Evolutionary conservation across 257 asterid species (phyloP).

Genomic region (Rauvolfia tetraphylla): DNA sequence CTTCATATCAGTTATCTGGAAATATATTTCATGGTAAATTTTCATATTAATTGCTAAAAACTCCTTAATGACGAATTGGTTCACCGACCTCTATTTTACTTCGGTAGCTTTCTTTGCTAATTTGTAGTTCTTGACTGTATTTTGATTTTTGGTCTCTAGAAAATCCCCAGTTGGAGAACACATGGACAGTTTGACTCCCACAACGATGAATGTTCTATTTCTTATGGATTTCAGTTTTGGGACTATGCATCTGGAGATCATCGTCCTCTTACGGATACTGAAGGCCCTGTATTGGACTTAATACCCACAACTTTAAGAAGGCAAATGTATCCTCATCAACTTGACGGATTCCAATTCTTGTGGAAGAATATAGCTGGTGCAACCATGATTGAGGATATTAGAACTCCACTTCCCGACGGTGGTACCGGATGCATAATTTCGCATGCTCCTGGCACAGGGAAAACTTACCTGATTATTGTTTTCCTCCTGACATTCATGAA

Average conservation of each 20-base stretch:
- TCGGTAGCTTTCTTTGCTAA: background rate
- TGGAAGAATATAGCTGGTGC: slow-evolving; percentile 73
- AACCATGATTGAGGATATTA: slow-evolving; percentile 36
- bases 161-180: slow-evolving; percentile 9
- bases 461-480: slow-evolving; percentile 59
- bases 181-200: background rate
- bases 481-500: slow-evolving; percentile 59
- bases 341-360: slow-evolving; percentile 55
- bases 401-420: slow-evolving; percentile 16
- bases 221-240: slow-evolving; percentile 9
- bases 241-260: slow-evolving; percentile 6
- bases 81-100: background rate
- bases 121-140: background rate
- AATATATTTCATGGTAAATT: background rate
- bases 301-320: slow-evolving; percentile 33
- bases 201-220: background rate
- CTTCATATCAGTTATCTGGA: background rate
- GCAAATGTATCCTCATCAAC: slow-evolving; percentile 57
- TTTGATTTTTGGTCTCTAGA: background rate
- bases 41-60: background rate
- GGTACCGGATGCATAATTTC: slow-evolving; percentile 81
- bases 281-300: slow-evolving; percentile 52
- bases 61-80: background rate
- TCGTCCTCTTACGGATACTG: background rate
- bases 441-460: slow-evolving; percentile 92